These are phyloP conservation scores for Eremothecium gossypii DNA, from an alignment of 1,139 yeast species.

Conservation along the genomic window DNA sequence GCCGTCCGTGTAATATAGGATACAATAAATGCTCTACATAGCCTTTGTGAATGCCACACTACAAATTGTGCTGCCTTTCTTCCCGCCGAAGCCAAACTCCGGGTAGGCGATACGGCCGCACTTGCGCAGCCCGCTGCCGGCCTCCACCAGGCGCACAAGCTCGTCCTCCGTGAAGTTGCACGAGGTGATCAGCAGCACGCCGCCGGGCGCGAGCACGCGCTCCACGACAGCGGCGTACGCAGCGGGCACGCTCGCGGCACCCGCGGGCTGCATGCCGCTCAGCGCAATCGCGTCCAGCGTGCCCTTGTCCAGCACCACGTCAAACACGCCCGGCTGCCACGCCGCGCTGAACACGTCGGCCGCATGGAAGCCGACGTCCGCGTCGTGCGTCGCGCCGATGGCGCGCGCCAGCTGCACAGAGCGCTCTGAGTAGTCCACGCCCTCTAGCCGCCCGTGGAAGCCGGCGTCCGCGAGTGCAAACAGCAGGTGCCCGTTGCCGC, in stretches of 20 bases:
- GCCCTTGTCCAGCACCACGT: constrained; percentile 82
- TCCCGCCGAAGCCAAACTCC: constrained; percentile 79
- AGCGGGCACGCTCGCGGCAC: constrained; percentile 34
- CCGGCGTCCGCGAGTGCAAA: constrained; percentile 61
- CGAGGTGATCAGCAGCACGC: constrained; percentile 74
- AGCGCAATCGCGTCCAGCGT: constrained; percentile 94
- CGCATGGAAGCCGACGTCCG: constrained; percentile 33
- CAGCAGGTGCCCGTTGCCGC: constrained; percentile 89
- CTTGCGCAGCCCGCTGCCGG: constrained; percentile 34
- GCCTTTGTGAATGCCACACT: constrained; percentile 62
- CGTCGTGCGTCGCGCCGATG: constrained; percentile 37
- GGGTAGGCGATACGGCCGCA: constrained; percentile 71
- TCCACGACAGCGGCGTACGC: constrained; percentile 56
- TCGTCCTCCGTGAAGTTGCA: constrained; percentile 89
- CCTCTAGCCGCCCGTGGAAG: constrained; percentile 43
- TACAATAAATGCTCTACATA: not conserved
- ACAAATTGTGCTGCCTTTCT: constrained; percentile 77
- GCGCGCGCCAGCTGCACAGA: constrained; percentile 65
- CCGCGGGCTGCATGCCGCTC: constrained; percentile 46
- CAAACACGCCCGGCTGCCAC: constrained; percentile 40
- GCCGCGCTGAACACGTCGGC: constrained; percentile 37
- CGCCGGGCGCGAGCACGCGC: constrained; percentile 44
- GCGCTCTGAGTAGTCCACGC: constrained; percentile 77
- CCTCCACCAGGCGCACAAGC: constrained; percentile 44
- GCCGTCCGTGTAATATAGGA: constrained; percentile 1